Percentiles rank a stretch among this genome's conserved stretches.
Evolutionary conservation across 129 eudicot genomes (phyloP).

Genomic region (Pseudognaphalium luteoalbum): DNA sequence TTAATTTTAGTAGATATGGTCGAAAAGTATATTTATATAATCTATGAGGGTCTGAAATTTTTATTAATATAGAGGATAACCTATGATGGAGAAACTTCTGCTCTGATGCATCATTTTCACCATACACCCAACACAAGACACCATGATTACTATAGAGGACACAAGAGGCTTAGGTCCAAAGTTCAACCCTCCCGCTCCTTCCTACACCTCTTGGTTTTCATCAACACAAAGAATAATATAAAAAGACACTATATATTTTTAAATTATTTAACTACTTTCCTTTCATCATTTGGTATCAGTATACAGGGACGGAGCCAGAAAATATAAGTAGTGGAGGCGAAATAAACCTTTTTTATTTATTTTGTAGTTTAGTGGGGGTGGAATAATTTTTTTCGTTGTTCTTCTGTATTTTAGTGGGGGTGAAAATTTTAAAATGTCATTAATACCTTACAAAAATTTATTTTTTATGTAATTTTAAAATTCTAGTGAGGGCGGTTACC

Average conservation of each 20-base stretch:
- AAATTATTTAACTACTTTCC: background rate
- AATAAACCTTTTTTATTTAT: no score
- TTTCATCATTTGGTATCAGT: constrained; percentile 25
- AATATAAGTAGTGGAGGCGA: no score
- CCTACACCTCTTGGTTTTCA: constrained; percentile 5
- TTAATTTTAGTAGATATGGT: background rate
- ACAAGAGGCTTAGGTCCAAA: constrained; percentile 37
- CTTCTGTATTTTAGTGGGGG: no score
- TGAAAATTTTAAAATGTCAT: no score
- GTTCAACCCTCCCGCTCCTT: background rate
- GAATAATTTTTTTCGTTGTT: no score
- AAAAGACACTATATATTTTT: background rate
- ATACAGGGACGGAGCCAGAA: no score
- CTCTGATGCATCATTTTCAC: constrained; percentile 39
- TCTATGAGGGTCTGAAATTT: constrained; percentile 7
- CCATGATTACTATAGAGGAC: constrained; percentile 36
- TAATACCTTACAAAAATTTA: no score
- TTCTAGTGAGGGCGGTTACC: no score
- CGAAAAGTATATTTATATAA: constrained; percentile 10
- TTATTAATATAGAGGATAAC: constrained; percentile 8
- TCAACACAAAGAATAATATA: constrained; percentile 1
- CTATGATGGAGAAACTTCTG: constrained; percentile 26
- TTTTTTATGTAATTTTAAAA: no score
- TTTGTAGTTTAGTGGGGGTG: no score
- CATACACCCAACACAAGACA: constrained; percentile 36